phyloP scores from a whole-genome alignment of 1,139 yeast genomes.

The Diutina mesorugosa region DNA sequence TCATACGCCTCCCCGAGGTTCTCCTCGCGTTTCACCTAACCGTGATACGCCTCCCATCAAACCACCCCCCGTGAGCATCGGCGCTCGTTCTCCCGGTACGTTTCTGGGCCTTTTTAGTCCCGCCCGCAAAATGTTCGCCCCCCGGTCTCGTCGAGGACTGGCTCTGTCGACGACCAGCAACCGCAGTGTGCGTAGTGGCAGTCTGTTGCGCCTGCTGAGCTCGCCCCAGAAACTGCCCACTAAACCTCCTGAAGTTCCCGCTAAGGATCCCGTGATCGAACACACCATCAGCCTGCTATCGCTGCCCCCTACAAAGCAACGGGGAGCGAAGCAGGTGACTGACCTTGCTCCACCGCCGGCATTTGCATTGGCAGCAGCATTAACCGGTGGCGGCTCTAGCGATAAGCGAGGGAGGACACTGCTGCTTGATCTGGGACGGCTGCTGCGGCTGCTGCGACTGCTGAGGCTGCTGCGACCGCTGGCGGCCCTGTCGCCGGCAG shows the following conservation, averaged over 20 bases:
- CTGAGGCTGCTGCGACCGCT: neutral
- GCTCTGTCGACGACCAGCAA: neutral
- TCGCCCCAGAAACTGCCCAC: constrained; percentile 5
- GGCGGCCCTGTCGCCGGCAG: neutral
- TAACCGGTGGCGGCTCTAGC: neutral
- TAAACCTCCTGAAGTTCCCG: neutral
- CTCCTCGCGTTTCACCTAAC: neutral
- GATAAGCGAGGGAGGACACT: neutral
- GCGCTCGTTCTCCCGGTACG: neutral
- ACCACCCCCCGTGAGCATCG: neutral
- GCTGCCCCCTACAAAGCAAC: constrained; percentile 12
- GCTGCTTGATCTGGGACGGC: neutral
- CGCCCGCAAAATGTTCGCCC: neutral
- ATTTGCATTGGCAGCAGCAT: constrained; percentile 10
- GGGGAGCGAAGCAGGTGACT: constrained; percentile 7
- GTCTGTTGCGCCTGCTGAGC: neutral
- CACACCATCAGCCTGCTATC: constrained; percentile 26
- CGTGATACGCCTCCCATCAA: neutral
- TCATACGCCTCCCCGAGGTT: neutral
- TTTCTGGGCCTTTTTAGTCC: neutral
- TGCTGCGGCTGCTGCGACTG: neutral
- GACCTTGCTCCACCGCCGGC: constrained; percentile 27
- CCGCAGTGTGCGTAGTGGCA: neutral
- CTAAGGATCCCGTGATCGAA: constrained; percentile 3
- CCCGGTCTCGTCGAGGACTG: neutral